Conservation (phyloP, 139 green algal species). For the Desmodesmus armatus region DNA sequence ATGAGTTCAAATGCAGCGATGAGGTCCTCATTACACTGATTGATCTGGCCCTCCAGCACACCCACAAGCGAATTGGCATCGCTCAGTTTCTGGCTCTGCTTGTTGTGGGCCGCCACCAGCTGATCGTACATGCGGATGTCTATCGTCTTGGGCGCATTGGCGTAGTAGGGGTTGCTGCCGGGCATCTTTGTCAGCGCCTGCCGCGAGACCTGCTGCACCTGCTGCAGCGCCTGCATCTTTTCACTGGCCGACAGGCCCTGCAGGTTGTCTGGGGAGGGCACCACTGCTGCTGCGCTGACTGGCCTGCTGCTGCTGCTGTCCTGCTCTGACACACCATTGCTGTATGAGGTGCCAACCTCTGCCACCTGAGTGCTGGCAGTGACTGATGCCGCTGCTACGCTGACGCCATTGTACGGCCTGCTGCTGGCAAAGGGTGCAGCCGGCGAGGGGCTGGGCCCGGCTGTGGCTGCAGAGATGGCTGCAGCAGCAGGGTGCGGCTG, state of each 20-base stretch:
- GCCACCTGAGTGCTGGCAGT: not conserved
- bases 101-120: slow-evolving; percentile 55
- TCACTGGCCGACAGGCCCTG: slow-evolving; percentile 23
- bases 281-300: not conserved
- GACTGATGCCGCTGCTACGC: not conserved
- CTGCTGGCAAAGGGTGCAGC: too few relatives aligned
- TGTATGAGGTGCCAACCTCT: slow-evolving; percentile 18
- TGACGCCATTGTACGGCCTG: too few relatives aligned
- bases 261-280: not conserved
- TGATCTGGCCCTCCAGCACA: slow-evolving; percentile 47
- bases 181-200: not conserved
- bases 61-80: slow-evolving; percentile 49
- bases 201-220: slow-evolving; percentile 28
- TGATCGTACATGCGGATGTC: slow-evolving; percentile 58
- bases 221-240: slow-evolving; percentile 20
- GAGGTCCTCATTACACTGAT: slow-evolving; percentile 53
- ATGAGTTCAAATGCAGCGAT: slow-evolving; percentile 47
- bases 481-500: not conserved
- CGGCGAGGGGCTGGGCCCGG: too few relatives aligned
- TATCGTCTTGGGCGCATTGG: slow-evolving; percentile 35
- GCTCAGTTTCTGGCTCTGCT: slow-evolving; percentile 54
- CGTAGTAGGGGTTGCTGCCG: slow-evolving; percentile 31
- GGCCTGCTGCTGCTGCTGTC: not conserved
- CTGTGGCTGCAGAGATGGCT: slow-evolving; percentile 11
- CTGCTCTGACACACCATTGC: slow-evolving; percentile 1